Base-by-base conservation (phyloP, 768 basidiomycete species). In the Myochromella boudieri region DNA sequence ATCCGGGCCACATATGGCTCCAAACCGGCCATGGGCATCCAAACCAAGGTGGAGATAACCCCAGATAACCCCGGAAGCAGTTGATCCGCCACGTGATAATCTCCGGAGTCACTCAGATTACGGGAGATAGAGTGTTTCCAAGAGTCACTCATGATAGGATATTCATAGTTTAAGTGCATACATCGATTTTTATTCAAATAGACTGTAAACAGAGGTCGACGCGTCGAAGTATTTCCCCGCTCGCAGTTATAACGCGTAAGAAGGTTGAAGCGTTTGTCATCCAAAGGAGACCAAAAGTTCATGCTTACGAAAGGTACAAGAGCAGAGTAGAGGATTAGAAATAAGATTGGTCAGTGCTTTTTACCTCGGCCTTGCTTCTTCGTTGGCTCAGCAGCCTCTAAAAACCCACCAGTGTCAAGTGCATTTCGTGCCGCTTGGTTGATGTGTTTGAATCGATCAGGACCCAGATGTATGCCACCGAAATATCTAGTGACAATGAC, bases 371-470 rank as follows among this genome's bases (percentile, higher is more conserved):
- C 57, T 20, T 29, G 52, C 43, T 65, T 77, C 46, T 63, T 66
- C 21, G 42, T 60, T 9, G 59, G 61, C 10, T 74, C 77, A 12
- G 56, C 57, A 7, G 60, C 66, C 33, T 90, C 87, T 25, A 98
- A 67, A 62, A 97, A 92, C 0, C 95, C 94, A 8, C 89, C 95
- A 0, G 83, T 53, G 34, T 95, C 91, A 4, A 98, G 73, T 1
- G 95, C 94, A 58, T 91, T 90, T 17, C 95, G 78, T 1, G 95
- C 95, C 3, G 92, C 92, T 61, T 95, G 91, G 60, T 95, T 97
- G 64, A 99, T 98, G 58, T 95, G 91, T 61, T 89, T 88, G 67
- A 87, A 91, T 27, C 87, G 72, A 61, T 95, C 94, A 1, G 93
- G 84, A 3, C 92, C 95, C 1, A 99, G 75, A 51, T 91, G 88